Conservation (phyloP, 164 flowering plant species). For the Dillenia turbinata region DNA sequence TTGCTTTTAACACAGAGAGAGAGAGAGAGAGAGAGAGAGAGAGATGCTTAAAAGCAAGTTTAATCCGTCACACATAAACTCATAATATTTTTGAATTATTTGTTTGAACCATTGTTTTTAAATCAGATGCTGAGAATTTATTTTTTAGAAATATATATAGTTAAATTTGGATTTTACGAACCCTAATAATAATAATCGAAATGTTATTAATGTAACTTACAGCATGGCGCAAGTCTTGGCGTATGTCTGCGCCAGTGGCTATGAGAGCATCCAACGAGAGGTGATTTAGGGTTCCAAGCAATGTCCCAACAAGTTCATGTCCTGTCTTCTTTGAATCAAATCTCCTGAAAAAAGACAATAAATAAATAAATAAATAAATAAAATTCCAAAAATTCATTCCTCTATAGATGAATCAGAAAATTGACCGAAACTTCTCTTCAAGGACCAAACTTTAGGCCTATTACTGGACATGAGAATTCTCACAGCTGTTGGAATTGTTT, state of each 20-base stretch:
- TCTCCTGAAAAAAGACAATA: conserved; percentile 17
- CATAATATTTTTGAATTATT: too few relatives aligned
- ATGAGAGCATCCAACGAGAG: conserved; percentile 39
- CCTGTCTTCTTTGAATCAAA: conserved; percentile 17
- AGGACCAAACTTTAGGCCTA: too few relatives aligned
- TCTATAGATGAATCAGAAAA: background rate
- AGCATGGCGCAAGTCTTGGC: conserved; percentile 25
- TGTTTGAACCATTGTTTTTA: too few relatives aligned
- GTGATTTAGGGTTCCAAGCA: conserved; percentile 38
- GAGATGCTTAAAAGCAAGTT: too few relatives aligned
- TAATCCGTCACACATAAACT: too few relatives aligned
- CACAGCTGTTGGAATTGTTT: too few relatives aligned
- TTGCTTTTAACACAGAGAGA: background rate
- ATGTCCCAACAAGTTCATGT: conserved; percentile 23
- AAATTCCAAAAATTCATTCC: conserved; percentile 7
- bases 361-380: conserved; percentile 1
- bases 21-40: too few relatives aligned
- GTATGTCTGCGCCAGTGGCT: conserved; percentile 44
- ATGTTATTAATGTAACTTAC: conserved; percentile 29
- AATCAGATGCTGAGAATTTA: too few relatives aligned
- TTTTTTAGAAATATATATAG: too few relatives aligned
- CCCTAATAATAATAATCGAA: too few relatives aligned
- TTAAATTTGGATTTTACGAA: background rate
- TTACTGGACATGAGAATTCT: too few relatives aligned
- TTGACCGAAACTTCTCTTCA: too few relatives aligned